Percentiles rank a stretch among this genome's conserved stretches.
These are phyloP conservation scores for Carex pumila DNA, from an alignment of 176 grass and related monocot genomes.

Conservation along the genomic window DNA sequence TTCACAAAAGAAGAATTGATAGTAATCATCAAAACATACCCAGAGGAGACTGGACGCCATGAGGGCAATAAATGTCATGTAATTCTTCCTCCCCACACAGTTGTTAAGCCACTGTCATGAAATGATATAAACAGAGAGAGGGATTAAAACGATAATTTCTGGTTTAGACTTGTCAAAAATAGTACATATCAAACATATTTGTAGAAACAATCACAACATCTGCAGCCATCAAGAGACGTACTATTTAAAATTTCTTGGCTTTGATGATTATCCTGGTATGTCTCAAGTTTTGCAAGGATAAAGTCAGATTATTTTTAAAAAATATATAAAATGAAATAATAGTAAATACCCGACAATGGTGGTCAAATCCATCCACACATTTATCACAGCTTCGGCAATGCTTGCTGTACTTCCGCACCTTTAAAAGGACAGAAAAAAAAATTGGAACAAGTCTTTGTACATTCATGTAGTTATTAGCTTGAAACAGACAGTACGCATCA, in stretches of 20 bases:
- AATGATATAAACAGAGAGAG: neutral
- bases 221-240: neutral
- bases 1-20: constrained; percentile 14
- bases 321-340: neutral
- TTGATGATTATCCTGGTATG: neutral
- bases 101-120: constrained; percentile 91
- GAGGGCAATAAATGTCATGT: constrained; percentile 76
- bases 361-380: constrained; percentile 99
- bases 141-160: constrained; percentile 20
- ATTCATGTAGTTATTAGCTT: constrained; percentile 14
- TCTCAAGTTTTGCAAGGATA: neutral
- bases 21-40: constrained; percentile 40
- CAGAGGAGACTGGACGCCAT: constrained; percentile 91
- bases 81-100: constrained; percentile 95
- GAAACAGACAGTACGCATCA: neutral
- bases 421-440: constrained; percentile 21
- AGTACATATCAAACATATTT: constrained; percentile 6
- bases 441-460: constrained; percentile 6
- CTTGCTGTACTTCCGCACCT: constrained; percentile 94
- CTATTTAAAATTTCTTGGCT: neutral
- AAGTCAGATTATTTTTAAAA: neutral
- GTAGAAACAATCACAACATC: neutral
- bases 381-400: constrained; percentile 99
- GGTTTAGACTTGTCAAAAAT: constrained; percentile 8
- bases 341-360: constrained; percentile 83